Base-by-base conservation (phyloP, 371 early-diverging fungal species). In the Batkoa obscura region DNA sequence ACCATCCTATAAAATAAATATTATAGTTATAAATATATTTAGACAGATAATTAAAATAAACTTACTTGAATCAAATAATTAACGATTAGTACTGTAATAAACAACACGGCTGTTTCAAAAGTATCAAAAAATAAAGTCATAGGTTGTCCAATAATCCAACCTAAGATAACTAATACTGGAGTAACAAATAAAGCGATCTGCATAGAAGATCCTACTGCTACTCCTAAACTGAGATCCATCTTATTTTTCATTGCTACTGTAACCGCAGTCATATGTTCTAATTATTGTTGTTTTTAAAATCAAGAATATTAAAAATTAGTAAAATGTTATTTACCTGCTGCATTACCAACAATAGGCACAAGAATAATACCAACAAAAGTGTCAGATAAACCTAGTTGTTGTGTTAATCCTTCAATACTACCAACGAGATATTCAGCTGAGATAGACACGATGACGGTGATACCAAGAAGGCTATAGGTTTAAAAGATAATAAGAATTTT, bases 161-260 rank as follows among this genome's bases (percentile, higher is more conserved):
- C 91, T 17, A 86, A 67, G 42, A 92, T 72, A 48, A 90, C 90
- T 63, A 86, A 70, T 37, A 91, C 59, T 2, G 93, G 94, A 13
- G 86, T 84, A 2, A 90, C 89, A 33, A 90, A 71, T 15, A 94
- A 71, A 0, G 90, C 85, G 54, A 93, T 89, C 65, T 93, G 91
- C 78, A 89, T 83, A 47, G 80, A 80, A n/a, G 86, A 85, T 1
- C 91, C 92, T 9, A 91, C 70, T 13, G 93, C 89, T 17, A 92
- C 81, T 38, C 83, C 79, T 36, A 94, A 71, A 0, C 86, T 78
- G 32, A 88, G 65, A 58, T 92, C 88, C 86, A 92, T 88, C 72
- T 90, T 89, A 71, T 91, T 78, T 54, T 83, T 78, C 56, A 81
- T 68, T 0, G 93, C 88, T 9, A 81, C 79, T 0, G 80, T 78